Evolutionary conservation across 129 eudicot genomes (phyloP).

Genomic region (Flaveria ramosissima): DNA sequence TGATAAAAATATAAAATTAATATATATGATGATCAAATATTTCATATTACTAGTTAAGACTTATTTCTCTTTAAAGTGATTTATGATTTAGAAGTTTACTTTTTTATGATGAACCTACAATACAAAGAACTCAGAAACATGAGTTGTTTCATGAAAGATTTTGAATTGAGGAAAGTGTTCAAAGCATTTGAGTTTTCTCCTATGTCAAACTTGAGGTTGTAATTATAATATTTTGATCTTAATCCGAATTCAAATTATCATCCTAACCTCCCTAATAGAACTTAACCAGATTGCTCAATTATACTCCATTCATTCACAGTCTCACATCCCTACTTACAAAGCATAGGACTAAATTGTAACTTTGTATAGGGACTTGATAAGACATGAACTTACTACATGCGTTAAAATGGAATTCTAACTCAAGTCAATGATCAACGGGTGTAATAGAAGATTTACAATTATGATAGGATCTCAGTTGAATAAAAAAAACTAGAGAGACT

Average conservation of each 20-base stretch:
- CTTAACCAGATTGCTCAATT: not conserved
- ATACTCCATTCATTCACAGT: not conserved
- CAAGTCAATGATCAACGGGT: conserved; percentile 22
- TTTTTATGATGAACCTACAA: not conserved
- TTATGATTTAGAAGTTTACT: not conserved
- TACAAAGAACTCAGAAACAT: conserved; percentile 11
- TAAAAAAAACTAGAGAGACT: conserved; percentile 2
- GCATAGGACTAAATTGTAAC: conserved; percentile 3
- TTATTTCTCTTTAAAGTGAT: not conserved
- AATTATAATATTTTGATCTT: not conserved
- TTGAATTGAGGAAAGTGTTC: not conserved
- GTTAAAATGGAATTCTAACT: not conserved
- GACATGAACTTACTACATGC: conserved; percentile 5
- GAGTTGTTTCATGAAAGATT: conserved; percentile 10
- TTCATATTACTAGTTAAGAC: conserved; percentile 1
- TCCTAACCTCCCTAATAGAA: not conserved
- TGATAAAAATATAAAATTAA: conserved; percentile 16
- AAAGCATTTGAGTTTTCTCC: conserved; percentile 8
- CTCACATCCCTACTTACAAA: not conserved
- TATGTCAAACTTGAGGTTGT: not conserved
- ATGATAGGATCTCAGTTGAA: conserved; percentile 8
- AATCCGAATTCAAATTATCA: conserved; percentile 8
- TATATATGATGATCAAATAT: conserved; percentile 3
- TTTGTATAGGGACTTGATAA: conserved; percentile 3
- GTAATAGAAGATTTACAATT: not conserved